These are phyloP conservation scores for Colletotrichum karsti DNA, from an alignment of 2,329 filamentous ascomycete species.

Conservation along the genomic window DNA sequence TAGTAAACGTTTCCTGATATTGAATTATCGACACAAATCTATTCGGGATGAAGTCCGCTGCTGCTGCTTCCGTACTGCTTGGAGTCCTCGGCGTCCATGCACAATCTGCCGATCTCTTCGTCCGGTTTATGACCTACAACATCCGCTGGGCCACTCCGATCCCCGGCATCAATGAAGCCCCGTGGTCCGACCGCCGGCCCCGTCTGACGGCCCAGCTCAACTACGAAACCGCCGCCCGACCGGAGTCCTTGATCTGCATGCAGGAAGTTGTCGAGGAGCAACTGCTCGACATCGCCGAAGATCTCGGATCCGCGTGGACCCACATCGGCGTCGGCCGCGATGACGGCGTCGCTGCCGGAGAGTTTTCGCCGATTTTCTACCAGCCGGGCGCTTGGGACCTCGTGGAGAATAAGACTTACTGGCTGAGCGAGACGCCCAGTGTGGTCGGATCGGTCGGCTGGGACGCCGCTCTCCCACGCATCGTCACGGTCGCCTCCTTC, in stretches of 20 bases:
- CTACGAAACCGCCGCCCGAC: slow-evolving; percentile 41
- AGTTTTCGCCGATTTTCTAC: slow-evolving; percentile 77
- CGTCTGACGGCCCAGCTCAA: slow-evolving; percentile 46
- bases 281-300: slow-evolving; percentile 48
- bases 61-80: neutral
- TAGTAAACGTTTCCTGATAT: too few relatives aligned
- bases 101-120: slow-evolving; percentile 18
- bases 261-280: slow-evolving; percentile 59
- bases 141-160: slow-evolving; percentile 54
- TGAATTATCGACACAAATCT: too few relatives aligned
- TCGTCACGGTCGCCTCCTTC: slow-evolving; percentile 57
- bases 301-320: slow-evolving; percentile 54
- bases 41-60: neutral
- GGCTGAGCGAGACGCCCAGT: slow-evolving; percentile 68
- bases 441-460: slow-evolving; percentile 66
- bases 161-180: slow-evolving; percentile 48
- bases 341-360: slow-evolving; percentile 67
- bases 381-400: slow-evolving; percentile 60
- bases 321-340: slow-evolving; percentile 66
- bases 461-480: slow-evolving; percentile 53
- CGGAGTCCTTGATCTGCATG: slow-evolving; percentile 51
- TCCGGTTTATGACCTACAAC: slow-evolving; percentile 56
- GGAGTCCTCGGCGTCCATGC: neutral
- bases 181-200: slow-evolving; percentile 47
- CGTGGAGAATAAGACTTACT: slow-evolving; percentile 61